Conservation (phyloP, 1,284 basidiomycete genomes). For the Malassezia dermatis region DNA sequence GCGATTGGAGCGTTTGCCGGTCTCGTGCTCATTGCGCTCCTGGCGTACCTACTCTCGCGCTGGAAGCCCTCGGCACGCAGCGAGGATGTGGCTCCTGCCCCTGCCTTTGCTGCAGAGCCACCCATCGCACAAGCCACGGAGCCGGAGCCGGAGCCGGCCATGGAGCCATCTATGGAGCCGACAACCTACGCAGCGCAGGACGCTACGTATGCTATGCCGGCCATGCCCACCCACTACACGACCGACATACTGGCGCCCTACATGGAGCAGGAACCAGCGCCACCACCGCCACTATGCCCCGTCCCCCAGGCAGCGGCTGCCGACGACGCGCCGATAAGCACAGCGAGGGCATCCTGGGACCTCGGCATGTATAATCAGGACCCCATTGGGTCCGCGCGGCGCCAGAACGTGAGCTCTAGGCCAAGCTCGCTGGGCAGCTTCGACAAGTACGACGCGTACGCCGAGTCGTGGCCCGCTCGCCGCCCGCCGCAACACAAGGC, state of each 20-base stretch:
- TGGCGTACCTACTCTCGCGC: slow-evolving; percentile 9
- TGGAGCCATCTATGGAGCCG: not conserved
- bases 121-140: not conserved
- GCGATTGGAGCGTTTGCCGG: slow-evolving; percentile 7
- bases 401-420: not conserved
- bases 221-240: not conserved
- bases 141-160: no score
- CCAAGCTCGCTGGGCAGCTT: not conserved
- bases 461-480: not conserved
- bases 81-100: not conserved
- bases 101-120: not conserved
- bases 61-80: not conserved
- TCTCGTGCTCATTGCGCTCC: not conserved
- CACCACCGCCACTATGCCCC: not conserved
- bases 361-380: not conserved
- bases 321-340: not conserved
- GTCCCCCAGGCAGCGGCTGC: not conserved
- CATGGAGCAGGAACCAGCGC: not conserved
- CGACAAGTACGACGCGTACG: not conserved
- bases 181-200: not conserved
- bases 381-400: not conserved
- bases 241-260: not conserved
- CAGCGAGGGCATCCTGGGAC: not conserved
- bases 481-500: not conserved
- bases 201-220: not conserved